phyloP scores from a whole-genome alignment of 257 asterid species.

The Coffea eugenioides region DNA sequence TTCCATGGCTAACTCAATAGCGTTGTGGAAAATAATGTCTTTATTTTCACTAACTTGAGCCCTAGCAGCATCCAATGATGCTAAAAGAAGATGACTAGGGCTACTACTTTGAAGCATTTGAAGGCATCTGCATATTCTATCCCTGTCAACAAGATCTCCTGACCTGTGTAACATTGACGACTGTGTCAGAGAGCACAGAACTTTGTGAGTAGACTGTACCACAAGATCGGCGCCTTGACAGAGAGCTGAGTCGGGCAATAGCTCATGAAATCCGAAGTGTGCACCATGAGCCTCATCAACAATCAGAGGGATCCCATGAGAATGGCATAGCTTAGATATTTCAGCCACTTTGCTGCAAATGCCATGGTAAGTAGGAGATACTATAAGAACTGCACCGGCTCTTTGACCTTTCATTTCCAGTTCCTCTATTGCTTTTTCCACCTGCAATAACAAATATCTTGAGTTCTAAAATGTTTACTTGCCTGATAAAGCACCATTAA shows the following conservation, averaged over 20 bases:
- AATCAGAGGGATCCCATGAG: constrained; percentile 49
- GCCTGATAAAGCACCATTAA: not conserved
- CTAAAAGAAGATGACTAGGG: constrained; percentile 74
- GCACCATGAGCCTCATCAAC: constrained; percentile 96
- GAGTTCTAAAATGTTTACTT: not conserved
- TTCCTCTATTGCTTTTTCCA: constrained; percentile 57
- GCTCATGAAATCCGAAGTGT: constrained; percentile 62
- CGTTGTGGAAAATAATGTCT: constrained; percentile 37
- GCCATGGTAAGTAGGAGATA: constrained; percentile 86
- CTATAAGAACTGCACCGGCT: constrained; percentile 62
- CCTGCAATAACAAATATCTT: constrained; percentile 39
- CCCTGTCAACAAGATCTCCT: constrained; percentile 52
- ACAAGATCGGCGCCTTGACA: constrained; percentile 73
- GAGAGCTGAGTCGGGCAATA: constrained; percentile 65
- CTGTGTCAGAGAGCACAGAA: constrained; percentile 69
- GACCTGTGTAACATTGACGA: constrained; percentile 79
- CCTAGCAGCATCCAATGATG: constrained; percentile 80
- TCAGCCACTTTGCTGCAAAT: constrained; percentile 62
- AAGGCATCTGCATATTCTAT: constrained; percentile 60
- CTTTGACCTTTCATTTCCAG: constrained; percentile 56
- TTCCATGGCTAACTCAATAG: constrained; percentile 55
- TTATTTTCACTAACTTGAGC: constrained; percentile 57
- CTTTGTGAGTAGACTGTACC: constrained; percentile 83
- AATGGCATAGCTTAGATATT: constrained; percentile 60
- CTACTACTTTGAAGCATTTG: constrained; percentile 88